Evolutionary conservation across 2,329 filamentous ascomycete species (phyloP).

Genomic region (Ceratocystis diversiconidia): DNA sequence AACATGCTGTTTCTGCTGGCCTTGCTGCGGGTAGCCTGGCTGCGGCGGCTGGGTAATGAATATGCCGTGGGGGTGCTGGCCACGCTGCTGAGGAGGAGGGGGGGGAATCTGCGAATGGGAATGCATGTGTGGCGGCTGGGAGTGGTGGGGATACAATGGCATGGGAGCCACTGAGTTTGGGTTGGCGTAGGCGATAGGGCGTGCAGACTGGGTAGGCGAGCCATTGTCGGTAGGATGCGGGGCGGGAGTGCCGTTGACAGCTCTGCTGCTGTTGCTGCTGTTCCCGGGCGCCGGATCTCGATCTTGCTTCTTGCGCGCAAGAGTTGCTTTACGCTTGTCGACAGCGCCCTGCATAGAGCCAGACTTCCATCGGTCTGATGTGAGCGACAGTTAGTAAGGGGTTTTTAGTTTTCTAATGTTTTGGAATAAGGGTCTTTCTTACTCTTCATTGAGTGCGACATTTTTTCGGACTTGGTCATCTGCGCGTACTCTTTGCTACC

Average conservation of each 20-base stretch:
- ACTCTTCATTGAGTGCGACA: constrained; percentile 53
- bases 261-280: background rate
- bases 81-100: constrained; percentile 1
- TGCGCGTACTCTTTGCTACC: constrained; percentile 40
- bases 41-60: constrained; percentile 15
- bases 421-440: constrained; percentile 22
- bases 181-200: background rate
- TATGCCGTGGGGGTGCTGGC: constrained; percentile 13
- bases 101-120: constrained; percentile 9
- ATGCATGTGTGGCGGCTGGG: constrained; percentile 8
- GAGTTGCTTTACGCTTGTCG: constrained; percentile 44
- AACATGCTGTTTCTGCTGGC: constrained; percentile 2
- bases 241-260: background rate
- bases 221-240: constrained; percentile 2
- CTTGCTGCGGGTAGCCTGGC: constrained; percentile 2
- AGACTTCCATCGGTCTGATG: constrained; percentile 42
- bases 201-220: background rate
- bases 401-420: background rate
- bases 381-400: constrained; percentile 21
- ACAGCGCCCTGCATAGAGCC: constrained; percentile 48
- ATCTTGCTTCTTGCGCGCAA: constrained; percentile 43
- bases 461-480: constrained; percentile 53
- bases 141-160: constrained; percentile 8
- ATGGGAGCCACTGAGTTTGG: background rate
- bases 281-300: constrained; percentile 25